phyloP scores from a whole-genome alignment of 768 basidiomycete species.

The Trametes cingulata region DNA sequence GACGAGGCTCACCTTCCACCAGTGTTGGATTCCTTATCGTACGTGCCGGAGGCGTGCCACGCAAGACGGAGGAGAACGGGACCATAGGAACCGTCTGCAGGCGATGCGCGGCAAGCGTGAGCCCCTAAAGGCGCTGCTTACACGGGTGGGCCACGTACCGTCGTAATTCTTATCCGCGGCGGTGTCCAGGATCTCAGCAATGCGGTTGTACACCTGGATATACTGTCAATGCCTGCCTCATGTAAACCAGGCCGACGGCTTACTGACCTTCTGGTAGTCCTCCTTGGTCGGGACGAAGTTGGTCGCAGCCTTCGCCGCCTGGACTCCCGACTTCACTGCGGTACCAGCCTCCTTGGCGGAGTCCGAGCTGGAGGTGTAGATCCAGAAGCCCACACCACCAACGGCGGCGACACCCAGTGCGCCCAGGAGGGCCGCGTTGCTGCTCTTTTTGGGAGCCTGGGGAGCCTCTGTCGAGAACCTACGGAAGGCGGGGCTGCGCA shows the following conservation, averaged over 20 bases:
- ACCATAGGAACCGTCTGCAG: conserved; percentile 81
- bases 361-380: conserved; percentile 48
- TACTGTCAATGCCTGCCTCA: not conserved
- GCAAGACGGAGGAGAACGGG: conserved; percentile 88
- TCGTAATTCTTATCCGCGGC: conserved; percentile 75
- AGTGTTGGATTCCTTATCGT: conserved; percentile 74
- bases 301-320: conserved; percentile 60
- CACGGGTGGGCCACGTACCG: conserved; percentile 49
- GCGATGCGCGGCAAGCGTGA: conserved; percentile 3
- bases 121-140: conserved; percentile 11
- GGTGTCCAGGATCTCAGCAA: conserved; percentile 76
- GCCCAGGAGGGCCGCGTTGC: conserved; percentile 56
- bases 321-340: conserved; percentile 59
- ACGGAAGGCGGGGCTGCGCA: conserved; percentile 51
- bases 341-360: conserved; percentile 52
- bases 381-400: conserved; percentile 66
- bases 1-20: conserved; percentile 67
- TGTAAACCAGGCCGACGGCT: not conserved
- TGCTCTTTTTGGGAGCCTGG: conserved; percentile 44
- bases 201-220: conserved; percentile 81
- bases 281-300: conserved; percentile 77
- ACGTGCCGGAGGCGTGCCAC: conserved; percentile 94
- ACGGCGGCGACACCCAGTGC: conserved; percentile 60
- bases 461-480: conserved; percentile 52
- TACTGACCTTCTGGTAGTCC: conserved; percentile 83